phyloP scores from a whole-genome alignment of 1,284 basidiomycete genomes.

The Ustilago tritici region DNA sequence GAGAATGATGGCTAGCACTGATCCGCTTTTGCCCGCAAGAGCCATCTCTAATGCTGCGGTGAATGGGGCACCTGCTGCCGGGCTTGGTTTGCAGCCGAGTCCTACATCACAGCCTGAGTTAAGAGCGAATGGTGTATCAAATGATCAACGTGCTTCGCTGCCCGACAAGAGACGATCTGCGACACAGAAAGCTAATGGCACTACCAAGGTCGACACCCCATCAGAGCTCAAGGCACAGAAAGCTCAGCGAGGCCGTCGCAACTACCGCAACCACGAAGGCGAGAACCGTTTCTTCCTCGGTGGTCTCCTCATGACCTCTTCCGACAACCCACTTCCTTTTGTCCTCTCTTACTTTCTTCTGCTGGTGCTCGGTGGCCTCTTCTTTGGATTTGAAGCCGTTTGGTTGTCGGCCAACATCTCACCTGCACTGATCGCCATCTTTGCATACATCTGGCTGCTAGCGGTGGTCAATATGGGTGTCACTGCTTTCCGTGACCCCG shows the following conservation, averaged over 20 bases:
- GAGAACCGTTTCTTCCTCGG: constrained; percentile 58
- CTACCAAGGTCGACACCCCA: background rate
- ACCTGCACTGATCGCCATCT: constrained; percentile 56
- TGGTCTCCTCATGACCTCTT: constrained; percentile 59
- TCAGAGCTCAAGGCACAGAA: background rate
- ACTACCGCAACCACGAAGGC: constrained; percentile 48
- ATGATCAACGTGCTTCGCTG: constrained; percentile 15
- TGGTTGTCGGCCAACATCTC: constrained; percentile 56
- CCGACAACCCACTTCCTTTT: constrained; percentile 61
- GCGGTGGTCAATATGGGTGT: constrained; percentile 59
- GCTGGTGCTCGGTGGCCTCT: constrained; percentile 58
- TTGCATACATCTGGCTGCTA: constrained; percentile 57
- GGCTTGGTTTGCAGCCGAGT: constrained; percentile 15
- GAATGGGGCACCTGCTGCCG: background rate
- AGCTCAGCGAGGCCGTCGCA: constrained; percentile 38
- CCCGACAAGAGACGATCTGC: background rate
- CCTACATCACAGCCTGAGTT: background rate
- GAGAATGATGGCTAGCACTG: constrained; percentile 43
- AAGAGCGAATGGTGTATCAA: background rate
- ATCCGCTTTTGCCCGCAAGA: constrained; percentile 31
- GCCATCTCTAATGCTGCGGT: constrained; percentile 9
- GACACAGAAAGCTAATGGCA: constrained; percentile 1
- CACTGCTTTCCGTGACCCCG: constrained; percentile 65
- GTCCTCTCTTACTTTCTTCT: constrained; percentile 47
- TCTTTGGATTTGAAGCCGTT: constrained; percentile 60